Conservation (phyloP, 768 basidiomycete genomes). For the Coprinellus micaceus region DNA sequence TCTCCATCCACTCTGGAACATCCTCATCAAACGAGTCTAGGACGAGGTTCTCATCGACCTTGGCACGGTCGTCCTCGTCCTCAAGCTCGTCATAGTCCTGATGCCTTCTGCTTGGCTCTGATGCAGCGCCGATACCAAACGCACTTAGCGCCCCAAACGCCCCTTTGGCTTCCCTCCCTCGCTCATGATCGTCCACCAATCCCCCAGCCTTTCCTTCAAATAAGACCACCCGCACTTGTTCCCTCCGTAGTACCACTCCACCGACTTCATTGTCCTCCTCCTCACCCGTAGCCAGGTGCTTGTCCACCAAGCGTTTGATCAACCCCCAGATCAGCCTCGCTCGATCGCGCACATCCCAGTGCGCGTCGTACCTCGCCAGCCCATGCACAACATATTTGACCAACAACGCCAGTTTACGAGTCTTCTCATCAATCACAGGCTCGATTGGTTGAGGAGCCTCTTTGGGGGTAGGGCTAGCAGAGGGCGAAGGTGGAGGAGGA, state of each 20-base stretch:
- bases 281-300: not conserved
- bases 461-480: not conserved
- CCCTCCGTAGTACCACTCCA: constrained; percentile 75
- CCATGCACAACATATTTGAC: constrained; percentile 66
- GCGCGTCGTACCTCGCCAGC: constrained; percentile 82
- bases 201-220: constrained; percentile 69
- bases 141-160: constrained; percentile 23
- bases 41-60: not conserved
- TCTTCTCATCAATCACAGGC: constrained; percentile 16
- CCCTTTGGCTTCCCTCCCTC: not conserved
- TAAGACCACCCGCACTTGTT: constrained; percentile 77
- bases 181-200: constrained; percentile 34
- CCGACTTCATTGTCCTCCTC: constrained; percentile 22
- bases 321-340: constrained; percentile 75
- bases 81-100: constrained; percentile 7
- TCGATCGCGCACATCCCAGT: constrained; percentile 90
- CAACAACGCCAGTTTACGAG: constrained; percentile 49
- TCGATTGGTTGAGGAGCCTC: not conserved
- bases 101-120: not conserved
- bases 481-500: constrained; percentile 23
- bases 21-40: constrained; percentile 30
- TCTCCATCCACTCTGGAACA: constrained; percentile 86
- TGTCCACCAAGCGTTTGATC: constrained; percentile 45
- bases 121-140: not conserved
- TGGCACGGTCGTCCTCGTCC: constrained; percentile 31